Evolutionary conservation across 805 yeast species (phyloP).

Genomic region (Blastobotrys terrestris): DNA sequence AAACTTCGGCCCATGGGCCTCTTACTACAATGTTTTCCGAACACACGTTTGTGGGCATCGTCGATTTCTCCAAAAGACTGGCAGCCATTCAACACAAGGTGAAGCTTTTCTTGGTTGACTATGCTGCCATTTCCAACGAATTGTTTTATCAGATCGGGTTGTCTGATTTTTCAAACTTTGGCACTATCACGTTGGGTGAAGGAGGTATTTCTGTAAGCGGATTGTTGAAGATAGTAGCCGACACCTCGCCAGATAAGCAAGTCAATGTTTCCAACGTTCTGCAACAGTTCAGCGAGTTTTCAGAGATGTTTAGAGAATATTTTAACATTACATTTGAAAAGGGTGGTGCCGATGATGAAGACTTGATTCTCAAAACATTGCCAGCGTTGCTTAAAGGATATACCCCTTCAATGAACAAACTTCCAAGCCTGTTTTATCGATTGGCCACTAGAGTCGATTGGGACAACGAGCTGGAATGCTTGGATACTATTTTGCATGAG

Average conservation of each 20-base stretch:
- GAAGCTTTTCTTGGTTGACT: constrained; percentile 71
- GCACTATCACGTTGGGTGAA: constrained; percentile 37
- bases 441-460: constrained; percentile 57
- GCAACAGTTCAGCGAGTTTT: constrained; percentile 25
- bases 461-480: constrained; percentile 61
- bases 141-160: constrained; percentile 78
- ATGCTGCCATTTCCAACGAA: constrained; percentile 59
- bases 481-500: constrained; percentile 58
- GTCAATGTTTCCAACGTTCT: constrained; percentile 14
- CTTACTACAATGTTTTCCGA: constrained; percentile 65
- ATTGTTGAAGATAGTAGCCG: constrained; percentile 36
- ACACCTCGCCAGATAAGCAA: constrained; percentile 11
- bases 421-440: constrained; percentile 61
- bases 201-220: constrained; percentile 33
- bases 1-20: constrained; percentile 39
- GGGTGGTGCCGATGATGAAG: constrained; percentile 26
- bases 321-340: constrained; percentile 47
- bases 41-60: constrained; percentile 73
- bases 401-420: constrained; percentile 53
- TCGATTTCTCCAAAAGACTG: constrained; percentile 62
- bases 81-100: constrained; percentile 84
- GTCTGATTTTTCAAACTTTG: constrained; percentile 76
- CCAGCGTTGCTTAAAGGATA: constrained; percentile 68
- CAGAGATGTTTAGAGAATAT: constrained; percentile 73
- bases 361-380: constrained; percentile 37